A percentile compares a stretch with the other conserved stretches of the same genome.
These are phyloP conservation scores for Trichophyton equinum DNA, from an alignment of 2,329 filamentous ascomycete species.

Conservation along the genomic window DNA sequence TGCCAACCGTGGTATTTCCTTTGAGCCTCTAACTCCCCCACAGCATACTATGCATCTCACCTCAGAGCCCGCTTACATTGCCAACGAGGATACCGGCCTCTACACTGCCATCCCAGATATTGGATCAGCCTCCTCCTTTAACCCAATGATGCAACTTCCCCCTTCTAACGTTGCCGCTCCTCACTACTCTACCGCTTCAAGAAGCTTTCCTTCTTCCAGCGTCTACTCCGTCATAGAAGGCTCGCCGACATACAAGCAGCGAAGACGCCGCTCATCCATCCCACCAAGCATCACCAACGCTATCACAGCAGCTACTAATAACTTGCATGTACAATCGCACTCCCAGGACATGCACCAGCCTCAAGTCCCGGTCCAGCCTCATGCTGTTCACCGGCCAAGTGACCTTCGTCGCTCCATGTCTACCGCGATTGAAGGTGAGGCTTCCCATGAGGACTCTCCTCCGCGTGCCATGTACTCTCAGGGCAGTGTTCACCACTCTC, in stretches of 20 bases:
- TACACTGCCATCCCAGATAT: conserved; percentile 93
- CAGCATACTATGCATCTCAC: conserved; percentile 74
- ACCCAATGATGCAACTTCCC: conserved; percentile 82
- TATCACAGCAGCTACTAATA: conserved; percentile 45
- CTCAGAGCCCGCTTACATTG: conserved; percentile 88
- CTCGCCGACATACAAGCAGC: conserved; percentile 97
- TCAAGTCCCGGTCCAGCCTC: conserved; percentile 31
- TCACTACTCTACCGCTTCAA: conserved; percentile 61
- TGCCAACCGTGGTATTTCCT: conserved; percentile 89
- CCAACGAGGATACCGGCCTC: conserved; percentile 91
- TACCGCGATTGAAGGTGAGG: conserved; percentile 68
- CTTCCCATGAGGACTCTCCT: conserved; percentile 66
- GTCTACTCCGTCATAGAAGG: conserved; percentile 95
- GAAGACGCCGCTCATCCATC: conserved; percentile 83
- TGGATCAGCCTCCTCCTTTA: conserved; percentile 58
- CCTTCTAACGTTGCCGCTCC: conserved; percentile 70
- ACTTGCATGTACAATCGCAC: conserved; percentile 12
- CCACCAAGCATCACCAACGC: conserved; percentile 64
- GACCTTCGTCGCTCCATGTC: conserved; percentile 88
- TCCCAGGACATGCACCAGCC: conserved; percentile 30
- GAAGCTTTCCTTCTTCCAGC: conserved; percentile 58
- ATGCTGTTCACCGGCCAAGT: conserved; percentile 64
- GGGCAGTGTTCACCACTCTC: conserved; percentile 56
- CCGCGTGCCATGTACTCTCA: conserved; percentile 35
- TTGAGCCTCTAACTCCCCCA: conserved; percentile 90